A percentile compares a stretch with the other conserved stretches of the same genome.
Evolutionary conservation across 2,329 filamentous ascomycete genomes (phyloP).

Genomic region (Arthrobotrys iridis): DNA sequence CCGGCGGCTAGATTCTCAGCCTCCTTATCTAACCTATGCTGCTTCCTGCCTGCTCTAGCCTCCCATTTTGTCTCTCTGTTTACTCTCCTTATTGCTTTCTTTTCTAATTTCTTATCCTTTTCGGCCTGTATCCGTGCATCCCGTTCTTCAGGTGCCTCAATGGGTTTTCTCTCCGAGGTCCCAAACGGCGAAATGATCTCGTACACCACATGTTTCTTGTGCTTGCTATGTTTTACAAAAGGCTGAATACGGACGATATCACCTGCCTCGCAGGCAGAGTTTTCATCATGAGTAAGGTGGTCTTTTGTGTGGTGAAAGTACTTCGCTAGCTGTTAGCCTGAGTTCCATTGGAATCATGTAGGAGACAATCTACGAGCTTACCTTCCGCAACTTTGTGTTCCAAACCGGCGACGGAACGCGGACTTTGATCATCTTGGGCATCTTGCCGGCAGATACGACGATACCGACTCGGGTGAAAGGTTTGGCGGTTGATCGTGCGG

Average conservation of each 20-base stretch:
- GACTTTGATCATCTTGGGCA: slow-evolving; percentile 82
- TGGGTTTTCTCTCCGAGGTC: slow-evolving; percentile 70
- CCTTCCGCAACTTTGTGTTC: slow-evolving; percentile 78
- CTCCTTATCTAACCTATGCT: slow-evolving; percentile 55
- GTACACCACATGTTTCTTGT: slow-evolving; percentile 78
- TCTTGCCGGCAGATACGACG: slow-evolving; percentile 79
- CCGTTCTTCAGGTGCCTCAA: slow-evolving; percentile 73
- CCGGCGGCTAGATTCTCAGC: slow-evolving; percentile 18
- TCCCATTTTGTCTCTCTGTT: slow-evolving; percentile 57
- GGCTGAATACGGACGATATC: slow-evolving; percentile 78
- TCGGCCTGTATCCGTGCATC: slow-evolving; percentile 65
- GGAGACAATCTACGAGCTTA: slow-evolving; percentile 14
- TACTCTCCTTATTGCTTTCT: slow-evolving; percentile 52
- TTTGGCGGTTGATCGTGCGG: slow-evolving; percentile 18
- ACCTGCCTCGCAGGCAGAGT: slow-evolving; percentile 75
- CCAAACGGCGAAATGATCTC: slow-evolving; percentile 78
- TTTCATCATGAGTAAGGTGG: slow-evolving; percentile 81
- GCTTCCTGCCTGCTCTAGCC: slow-evolving; percentile 58
- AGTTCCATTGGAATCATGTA: not conserved
- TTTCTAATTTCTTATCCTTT: slow-evolving; percentile 69
- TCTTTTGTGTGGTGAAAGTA: slow-evolving; percentile 72
- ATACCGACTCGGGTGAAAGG: slow-evolving; percentile 65
- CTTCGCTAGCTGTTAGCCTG: slow-evolving; percentile 61
- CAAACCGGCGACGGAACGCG: slow-evolving; percentile 76
- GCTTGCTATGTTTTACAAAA: slow-evolving; percentile 72